Conservation (phyloP, 2,329 filamentous ascomycete species). For the Diatrype stigma region DNA sequence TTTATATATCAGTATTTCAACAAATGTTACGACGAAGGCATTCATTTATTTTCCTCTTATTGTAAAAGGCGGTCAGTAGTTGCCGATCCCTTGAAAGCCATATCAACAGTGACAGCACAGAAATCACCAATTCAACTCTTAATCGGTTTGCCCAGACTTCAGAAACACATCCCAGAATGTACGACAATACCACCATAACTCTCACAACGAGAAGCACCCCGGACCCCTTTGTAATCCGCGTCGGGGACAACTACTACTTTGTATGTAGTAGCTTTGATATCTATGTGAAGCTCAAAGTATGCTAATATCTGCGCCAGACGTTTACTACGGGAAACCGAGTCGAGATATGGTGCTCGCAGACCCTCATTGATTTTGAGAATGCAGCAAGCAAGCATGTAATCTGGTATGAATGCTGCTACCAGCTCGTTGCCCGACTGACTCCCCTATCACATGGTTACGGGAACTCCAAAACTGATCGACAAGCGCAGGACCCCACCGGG, state of each 20-base stretch:
- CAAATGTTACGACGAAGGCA: too few relatives aligned
- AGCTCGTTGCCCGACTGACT: too few relatives aligned
- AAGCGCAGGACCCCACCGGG: slow-evolving; percentile 23
- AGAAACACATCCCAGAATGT: too few relatives aligned
- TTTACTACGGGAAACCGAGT: slow-evolving; percentile 27
- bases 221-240: slow-evolving; percentile 25
- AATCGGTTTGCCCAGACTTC: too few relatives aligned
- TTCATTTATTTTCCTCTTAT: too few relatives aligned
- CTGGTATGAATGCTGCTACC: slow-evolving; percentile 21
- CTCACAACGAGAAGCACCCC: slow-evolving; percentile 26
- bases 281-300: background rate
- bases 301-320: slow-evolving; percentile 17
- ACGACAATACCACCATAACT: slow-evolving; percentile 26
- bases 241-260: slow-evolving; percentile 22
- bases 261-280: slow-evolving; percentile 16
- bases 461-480: slow-evolving; percentile 4
- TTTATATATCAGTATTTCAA: too few relatives aligned
- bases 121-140: too few relatives aligned
- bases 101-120: too few relatives aligned
- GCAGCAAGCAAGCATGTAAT: slow-evolving; percentile 20
- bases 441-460: too few relatives aligned
- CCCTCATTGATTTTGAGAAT: slow-evolving; percentile 23
- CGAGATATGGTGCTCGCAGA: slow-evolving; percentile 28
- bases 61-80: too few relatives aligned
- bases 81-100: too few relatives aligned